Evolutionary conservation across 2,329 filamentous ascomycete species (phyloP).

Genomic region (Pseudogymnoascus sp.): DNA sequence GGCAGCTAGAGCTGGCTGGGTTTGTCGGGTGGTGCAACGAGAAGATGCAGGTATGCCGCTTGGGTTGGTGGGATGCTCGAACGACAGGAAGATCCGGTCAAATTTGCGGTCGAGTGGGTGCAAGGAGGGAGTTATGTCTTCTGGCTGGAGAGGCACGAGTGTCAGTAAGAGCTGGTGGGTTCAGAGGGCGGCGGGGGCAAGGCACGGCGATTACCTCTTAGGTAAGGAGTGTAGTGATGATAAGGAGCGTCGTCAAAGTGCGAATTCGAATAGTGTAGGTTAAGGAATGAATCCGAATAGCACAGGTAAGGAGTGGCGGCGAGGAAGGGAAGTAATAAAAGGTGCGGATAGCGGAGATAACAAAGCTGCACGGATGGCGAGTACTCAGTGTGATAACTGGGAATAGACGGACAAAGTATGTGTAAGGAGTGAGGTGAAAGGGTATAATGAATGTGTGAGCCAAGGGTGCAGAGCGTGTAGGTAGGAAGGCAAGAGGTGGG

Average conservation of each 20-base stretch:
- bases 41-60: not conserved
- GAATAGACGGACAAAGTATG: not conserved
- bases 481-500: not conserved
- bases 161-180: not conserved
- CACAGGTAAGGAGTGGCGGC: not conserved
- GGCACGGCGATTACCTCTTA: not conserved
- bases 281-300: not conserved
- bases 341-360: not conserved
- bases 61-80: not conserved
- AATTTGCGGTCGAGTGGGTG: not conserved
- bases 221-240: not conserved
- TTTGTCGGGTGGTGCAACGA: not conserved
- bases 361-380: not conserved
- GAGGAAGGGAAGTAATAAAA: not conserved
- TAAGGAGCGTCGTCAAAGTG: not conserved
- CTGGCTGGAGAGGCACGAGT: not conserved
- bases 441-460: not conserved
- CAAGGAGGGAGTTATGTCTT: not conserved
- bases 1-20: not conserved
- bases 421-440: not conserved
- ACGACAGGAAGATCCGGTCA: not conserved
- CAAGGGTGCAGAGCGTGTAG: not conserved
- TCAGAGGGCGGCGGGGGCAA: not conserved
- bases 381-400: not conserved
- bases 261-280: not conserved